These are phyloP conservation scores for Gamsiella multidivaricata DNA, from an alignment of 192 early-diverging fungal species.

Conservation along the genomic window DNA sequence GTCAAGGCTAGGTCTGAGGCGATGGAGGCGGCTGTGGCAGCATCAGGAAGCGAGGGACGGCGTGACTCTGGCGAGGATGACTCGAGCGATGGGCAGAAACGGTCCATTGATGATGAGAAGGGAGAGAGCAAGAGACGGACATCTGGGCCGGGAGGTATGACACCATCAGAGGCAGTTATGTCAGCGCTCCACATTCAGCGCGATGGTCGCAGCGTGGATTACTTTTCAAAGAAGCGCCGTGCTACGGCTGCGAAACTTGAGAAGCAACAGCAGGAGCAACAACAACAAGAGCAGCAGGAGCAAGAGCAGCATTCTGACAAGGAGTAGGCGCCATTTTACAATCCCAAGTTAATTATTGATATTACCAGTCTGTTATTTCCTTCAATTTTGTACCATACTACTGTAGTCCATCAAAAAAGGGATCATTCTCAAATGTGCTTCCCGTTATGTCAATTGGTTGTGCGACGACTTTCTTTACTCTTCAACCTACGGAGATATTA, in stretches of 20 bases:
- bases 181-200: slow-evolving; percentile 50
- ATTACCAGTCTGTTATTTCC: too few species aligned
- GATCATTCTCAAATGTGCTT: too few species aligned
- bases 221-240: slow-evolving; percentile 47
- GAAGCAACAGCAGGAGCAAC: slow-evolving; percentile 28
- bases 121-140: slow-evolving; percentile 25
- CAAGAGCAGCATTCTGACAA: neutral
- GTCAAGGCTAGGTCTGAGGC: slow-evolving; percentile 45
- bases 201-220: slow-evolving; percentile 50
- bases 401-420: neutral
- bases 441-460: too few species aligned
- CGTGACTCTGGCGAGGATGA: slow-evolving; percentile 9
- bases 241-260: slow-evolving; percentile 53
- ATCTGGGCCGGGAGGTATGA: slow-evolving; percentile 4
- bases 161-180: slow-evolving; percentile 49
- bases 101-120: slow-evolving; percentile 21
- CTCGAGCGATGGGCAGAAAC: slow-evolving; percentile 34
- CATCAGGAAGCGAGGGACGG: neutral
- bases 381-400: too few species aligned
- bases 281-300: slow-evolving; percentile 14
- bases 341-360: too few species aligned
- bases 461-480: neutral
- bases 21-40: slow-evolving; percentile 29
- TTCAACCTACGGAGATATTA: too few species aligned
- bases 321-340: too few species aligned